Evolutionary conservation across 169 alveolate genomes (phyloP).

Genomic region (Toxoplasma gondii): DNA sequence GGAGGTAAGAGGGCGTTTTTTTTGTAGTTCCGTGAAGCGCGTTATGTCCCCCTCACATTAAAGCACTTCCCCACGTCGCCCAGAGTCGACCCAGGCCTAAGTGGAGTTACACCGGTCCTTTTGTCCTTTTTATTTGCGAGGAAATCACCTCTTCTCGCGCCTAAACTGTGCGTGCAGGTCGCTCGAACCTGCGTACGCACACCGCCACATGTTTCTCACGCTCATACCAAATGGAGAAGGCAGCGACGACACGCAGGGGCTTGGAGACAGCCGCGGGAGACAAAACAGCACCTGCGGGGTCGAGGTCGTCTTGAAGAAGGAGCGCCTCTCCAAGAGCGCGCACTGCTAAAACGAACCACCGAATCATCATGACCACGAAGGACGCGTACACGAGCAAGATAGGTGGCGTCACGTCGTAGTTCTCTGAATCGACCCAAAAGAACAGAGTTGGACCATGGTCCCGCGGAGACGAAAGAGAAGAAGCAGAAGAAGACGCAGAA

Average conservation of each 20-base stretch:
- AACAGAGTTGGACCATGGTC: not conserved
- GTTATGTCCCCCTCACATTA: no score
- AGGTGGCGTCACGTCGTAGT: not conserved
- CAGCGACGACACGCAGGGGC: conserved; percentile 4
- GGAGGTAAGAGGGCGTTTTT: no score
- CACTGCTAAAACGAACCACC: conserved; percentile 3
- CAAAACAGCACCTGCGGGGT: not conserved
- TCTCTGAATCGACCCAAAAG: not conserved
- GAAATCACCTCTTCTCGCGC: no score
- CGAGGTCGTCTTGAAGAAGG: not conserved
- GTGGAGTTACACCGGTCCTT: no score
- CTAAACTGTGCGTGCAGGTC: not conserved
- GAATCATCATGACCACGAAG: not conserved
- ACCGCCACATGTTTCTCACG: not conserved
- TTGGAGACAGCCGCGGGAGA: not conserved
- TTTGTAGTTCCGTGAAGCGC: no score
- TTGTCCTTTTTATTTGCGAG: no score
- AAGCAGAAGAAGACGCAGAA: not conserved
- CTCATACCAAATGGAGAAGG: conserved; percentile 2
- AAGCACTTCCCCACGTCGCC: no score
- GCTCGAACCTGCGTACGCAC: not conserved
- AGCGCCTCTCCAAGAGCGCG: conserved; percentile 15
- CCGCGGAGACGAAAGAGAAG: not conserved
- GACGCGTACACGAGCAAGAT: not conserved
- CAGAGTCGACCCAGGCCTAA: no score